These are phyloP conservation scores for Ceratopteris richardii DNA, from an alignment of 75 land plant genomes.

Conservation along the genomic window DNA sequence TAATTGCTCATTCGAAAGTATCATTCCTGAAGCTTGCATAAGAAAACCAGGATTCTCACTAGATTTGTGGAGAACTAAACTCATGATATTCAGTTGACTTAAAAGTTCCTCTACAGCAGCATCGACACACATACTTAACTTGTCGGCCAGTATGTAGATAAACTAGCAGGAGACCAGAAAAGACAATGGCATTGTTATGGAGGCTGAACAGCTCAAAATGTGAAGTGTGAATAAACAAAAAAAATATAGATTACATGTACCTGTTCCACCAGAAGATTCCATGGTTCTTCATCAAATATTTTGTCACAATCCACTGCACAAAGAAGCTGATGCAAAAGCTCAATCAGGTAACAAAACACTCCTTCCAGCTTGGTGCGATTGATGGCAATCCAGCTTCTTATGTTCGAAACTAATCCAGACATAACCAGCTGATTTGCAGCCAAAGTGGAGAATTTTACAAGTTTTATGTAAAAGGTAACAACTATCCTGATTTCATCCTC, in stretches of 20 bases:
- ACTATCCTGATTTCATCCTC: slow-evolving; percentile 44
- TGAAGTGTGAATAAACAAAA: slow-evolving; percentile 1
- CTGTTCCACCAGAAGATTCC: slow-evolving; percentile 52
- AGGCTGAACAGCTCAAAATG: no score
- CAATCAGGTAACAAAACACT: slow-evolving; percentile 5
- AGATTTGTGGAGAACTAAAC: slow-evolving; percentile 58
- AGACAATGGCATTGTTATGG: no score
- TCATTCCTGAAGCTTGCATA: slow-evolving; percentile 44
- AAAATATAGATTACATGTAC: slow-evolving; percentile 20
- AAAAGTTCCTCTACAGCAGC: slow-evolving; percentile 19
- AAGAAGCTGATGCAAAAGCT: slow-evolving; percentile 34
- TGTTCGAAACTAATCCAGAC: slow-evolving; percentile 36
- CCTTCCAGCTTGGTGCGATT: slow-evolving; percentile 10
- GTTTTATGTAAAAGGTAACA: slow-evolving; percentile 20
- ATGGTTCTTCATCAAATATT: slow-evolving; percentile 36
- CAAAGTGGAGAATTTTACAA: slow-evolving; percentile 32
- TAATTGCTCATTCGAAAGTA: slow-evolving; percentile 29
- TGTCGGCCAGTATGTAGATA: background rate
- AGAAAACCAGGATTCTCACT: slow-evolving; percentile 30
- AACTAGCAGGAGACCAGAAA: background rate
- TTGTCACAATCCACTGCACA: slow-evolving; percentile 18
- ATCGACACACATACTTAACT: background rate
- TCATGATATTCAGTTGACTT: slow-evolving; percentile 34
- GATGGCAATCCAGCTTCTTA: slow-evolving; percentile 13
- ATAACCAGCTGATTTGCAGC: slow-evolving; percentile 46